A percentile compares a stretch with the other conserved stretches of the same genome.
phyloP scores from a whole-genome alignment of 176 grass and related monocot species.

The Oryza longistaminata region DNA sequence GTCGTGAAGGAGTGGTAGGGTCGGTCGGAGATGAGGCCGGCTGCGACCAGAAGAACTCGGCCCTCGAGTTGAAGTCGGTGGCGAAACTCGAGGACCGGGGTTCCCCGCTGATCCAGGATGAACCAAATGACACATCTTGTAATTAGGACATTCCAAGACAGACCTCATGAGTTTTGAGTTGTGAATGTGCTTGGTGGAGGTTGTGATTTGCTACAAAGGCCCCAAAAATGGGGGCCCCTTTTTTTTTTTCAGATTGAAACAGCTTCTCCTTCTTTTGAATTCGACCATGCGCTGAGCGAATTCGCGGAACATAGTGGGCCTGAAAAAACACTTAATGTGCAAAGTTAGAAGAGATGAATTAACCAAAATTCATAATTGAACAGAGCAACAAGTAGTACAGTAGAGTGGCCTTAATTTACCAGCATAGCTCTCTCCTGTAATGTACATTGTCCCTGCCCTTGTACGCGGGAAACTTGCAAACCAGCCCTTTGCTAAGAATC shows the following conservation, averaged over 20 bases:
- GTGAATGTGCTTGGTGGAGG: not conserved
- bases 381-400: not conserved
- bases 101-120: constrained; percentile 56
- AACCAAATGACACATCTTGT: not conserved
- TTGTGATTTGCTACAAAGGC: constrained; percentile 38
- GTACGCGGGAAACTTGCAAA: constrained; percentile 84
- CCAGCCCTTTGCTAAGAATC: constrained; percentile 86
- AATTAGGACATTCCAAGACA: not conserved
- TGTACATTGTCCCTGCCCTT: constrained; percentile 75
- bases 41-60: constrained; percentile 98
- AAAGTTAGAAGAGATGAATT: not conserved
- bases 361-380: not conserved
- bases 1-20: constrained; percentile 69
- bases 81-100: constrained; percentile 88
- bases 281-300: constrained; percentile 79
- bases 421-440: constrained; percentile 95
- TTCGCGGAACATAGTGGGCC: constrained; percentile 94
- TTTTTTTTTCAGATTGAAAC: constrained; percentile 98
- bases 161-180: not conserved
- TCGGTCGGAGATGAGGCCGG: constrained; percentile 91
- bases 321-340: constrained; percentile 11
- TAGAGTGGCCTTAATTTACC: constrained; percentile 45
- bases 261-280: constrained; percentile 73
- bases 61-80: constrained; percentile 94
- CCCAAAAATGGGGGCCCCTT: no score